Conservation (phyloP, 2,329 filamentous ascomycete species). For the Monilinia fructigena region DNA sequence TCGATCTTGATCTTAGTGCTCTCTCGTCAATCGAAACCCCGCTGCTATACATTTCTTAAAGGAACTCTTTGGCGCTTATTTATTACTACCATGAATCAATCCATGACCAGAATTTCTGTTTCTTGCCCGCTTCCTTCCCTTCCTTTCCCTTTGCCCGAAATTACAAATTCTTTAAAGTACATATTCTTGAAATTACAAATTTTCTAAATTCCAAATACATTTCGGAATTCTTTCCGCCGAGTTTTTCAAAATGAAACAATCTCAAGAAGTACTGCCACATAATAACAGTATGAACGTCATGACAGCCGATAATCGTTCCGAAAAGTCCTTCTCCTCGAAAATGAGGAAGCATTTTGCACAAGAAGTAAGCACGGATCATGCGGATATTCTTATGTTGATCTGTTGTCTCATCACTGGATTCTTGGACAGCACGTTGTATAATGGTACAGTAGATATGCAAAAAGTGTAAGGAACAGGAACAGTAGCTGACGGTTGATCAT, state of each 20-base stretch:
- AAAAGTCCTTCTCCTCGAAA: slow-evolving; percentile 1
- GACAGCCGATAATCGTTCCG: neutral
- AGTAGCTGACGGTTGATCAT: slow-evolving; percentile 17
- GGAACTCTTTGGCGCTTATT: slow-evolving; percentile 17
- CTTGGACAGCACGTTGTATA: slow-evolving; percentile 61
- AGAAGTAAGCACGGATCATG: slow-evolving; percentile 21
- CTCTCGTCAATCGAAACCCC: neutral
- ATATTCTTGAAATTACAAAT: no score
- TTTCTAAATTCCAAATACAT: neutral
- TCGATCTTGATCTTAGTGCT: neutral
- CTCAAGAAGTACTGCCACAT: slow-evolving; percentile 7
- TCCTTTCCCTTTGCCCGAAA: neutral
- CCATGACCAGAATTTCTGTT: slow-evolving; percentile 6
- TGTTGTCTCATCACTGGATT: slow-evolving; percentile 78
- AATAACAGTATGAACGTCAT: slow-evolving; percentile 5
- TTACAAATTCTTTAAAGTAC: neutral
- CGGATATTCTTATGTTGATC: slow-evolving; percentile 49
- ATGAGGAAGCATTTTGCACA: slow-evolving; percentile 12
- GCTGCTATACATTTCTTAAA: slow-evolving; percentile 14
- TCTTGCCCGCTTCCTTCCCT: neutral
- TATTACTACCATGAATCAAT: slow-evolving; percentile 11
- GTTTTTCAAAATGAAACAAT: slow-evolving; percentile 2
- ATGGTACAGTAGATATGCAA: slow-evolving; percentile 15
- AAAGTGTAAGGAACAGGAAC: neutral
- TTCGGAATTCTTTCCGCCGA: neutral